Base-by-base conservation (phyloP, 768 basidiomycete species). In the Tephrocybe sp. region DNA sequence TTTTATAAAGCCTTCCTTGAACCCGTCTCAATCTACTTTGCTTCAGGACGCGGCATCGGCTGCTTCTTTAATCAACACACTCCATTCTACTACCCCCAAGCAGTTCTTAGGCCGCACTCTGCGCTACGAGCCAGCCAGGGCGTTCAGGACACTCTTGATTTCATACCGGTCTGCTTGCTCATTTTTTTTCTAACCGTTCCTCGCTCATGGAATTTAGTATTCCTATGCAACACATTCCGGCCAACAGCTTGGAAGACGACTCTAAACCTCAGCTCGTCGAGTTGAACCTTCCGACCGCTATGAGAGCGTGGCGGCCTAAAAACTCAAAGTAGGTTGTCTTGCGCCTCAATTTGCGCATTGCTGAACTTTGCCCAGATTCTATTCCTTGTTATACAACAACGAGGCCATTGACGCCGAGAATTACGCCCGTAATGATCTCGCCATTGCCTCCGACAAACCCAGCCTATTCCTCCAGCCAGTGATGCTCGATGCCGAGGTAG, bases 91-190 rank as follows among this genome's bases (percentile, higher is more conserved):
- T 22, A 62, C 75, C 12, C 82, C 80, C 12, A 80, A 77, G 58
- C 84, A 75, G 9, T 89, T 90, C 61, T 66, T 88, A 56, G 90
- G 90, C 40, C 79, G 88, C 34, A 72, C 73, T 49, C 69, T 92
- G 54, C 89, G 90, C 36, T 91, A 83, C 52, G 90, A 92, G 55
- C 80, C 78, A 19, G 89, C 90, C 12, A 79, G 87, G 52, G 87
- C 88, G 12, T 86, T 84, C 57, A 79, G 86, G 55, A 82, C 87
- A 26, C 69, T 92, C 18, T 71, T 88, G 48, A 71, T 92, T 44
- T 91, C 90, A 21, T 91, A 88, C 65, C 76, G 86, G 87, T 84
- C 53, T 39, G 69, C 59, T n/a, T 40, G 28, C 22, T 42, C 7
- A 25, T 9, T 16, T 35, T 41, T 25, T 27, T 26, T 19, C 9